Conservation (phyloP, 192 early-diverging fungal genomes). For the Backusella mclennaniae region DNA sequence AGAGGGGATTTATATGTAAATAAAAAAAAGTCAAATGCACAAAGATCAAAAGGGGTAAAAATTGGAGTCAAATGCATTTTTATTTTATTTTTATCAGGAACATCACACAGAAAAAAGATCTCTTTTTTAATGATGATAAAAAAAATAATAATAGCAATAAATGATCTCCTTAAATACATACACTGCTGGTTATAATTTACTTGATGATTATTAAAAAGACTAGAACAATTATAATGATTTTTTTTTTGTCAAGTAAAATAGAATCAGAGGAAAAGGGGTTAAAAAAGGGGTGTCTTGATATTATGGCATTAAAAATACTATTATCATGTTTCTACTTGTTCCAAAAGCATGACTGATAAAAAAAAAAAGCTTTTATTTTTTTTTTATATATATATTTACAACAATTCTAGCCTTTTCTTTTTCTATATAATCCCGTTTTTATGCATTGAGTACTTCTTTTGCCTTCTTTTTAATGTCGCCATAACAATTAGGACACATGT, state of each 20-base stretch:
- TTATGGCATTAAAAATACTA: neutral
- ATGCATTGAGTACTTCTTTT: conserved; percentile 11
- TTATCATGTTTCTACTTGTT: neutral
- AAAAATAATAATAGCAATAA: neutral
- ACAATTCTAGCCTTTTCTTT: neutral
- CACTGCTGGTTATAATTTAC: neutral
- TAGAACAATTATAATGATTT: neutral
- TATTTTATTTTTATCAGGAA: neutral
- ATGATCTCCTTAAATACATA: neutral
- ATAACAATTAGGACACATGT: conserved; percentile 79
- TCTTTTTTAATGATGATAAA: neutral
- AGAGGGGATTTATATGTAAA: neutral
- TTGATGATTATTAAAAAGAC: neutral
- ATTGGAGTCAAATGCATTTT: conserved; percentile 1
- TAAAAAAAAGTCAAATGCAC: conserved; percentile 1
- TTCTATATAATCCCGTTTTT: neutral
- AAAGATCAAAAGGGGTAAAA: conserved; percentile 6
- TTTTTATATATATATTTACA: neutral
- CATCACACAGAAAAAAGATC: neutral
- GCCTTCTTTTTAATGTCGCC: conserved; percentile 53
- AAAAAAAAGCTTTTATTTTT: neutral
- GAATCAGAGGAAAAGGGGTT: neutral
- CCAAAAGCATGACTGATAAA: neutral
- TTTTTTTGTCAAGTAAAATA: neutral
- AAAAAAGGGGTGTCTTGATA: neutral